Evolutionary conservation across 2,329 filamentous ascomycete species (phyloP).

Genomic region (Neocatenulostroma microsporum): DNA sequence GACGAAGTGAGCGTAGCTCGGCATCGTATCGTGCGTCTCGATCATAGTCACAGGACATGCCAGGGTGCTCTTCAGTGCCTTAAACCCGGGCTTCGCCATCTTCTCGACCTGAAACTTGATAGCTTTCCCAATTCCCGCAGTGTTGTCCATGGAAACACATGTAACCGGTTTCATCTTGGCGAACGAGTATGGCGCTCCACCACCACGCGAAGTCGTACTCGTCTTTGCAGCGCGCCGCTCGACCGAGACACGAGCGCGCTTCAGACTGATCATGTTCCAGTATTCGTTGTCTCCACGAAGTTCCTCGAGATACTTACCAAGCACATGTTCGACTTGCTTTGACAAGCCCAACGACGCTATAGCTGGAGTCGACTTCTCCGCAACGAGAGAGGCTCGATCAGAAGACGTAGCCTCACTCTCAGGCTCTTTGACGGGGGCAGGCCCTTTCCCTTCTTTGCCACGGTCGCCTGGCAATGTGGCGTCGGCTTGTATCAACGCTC

Average conservation of each 20-base stretch:
- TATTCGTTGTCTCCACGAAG: slow-evolving; percentile 22
- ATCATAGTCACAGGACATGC: slow-evolving; percentile 9
- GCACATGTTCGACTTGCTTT: slow-evolving; percentile 16
- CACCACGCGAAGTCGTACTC: background rate
- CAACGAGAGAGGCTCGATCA: no score
- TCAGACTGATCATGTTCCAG: slow-evolving; percentile 16
- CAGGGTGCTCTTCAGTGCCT: slow-evolving; percentile 2
- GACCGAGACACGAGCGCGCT: slow-evolving; percentile 13
- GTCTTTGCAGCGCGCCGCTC: background rate
- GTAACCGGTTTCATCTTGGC: slow-evolving; percentile 12
- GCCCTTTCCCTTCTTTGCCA: no score
- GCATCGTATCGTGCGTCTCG: slow-evolving; percentile 21
- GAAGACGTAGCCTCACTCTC: no score
- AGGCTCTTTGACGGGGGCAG: no score
- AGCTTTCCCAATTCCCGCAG: background rate
- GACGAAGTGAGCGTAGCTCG: slow-evolving; percentile 37
- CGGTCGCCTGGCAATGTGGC: no score
- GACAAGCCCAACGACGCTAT: slow-evolving; percentile 4
- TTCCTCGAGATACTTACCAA: slow-evolving; percentile 22
- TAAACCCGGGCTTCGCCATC: background rate
- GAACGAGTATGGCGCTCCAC: slow-evolving; percentile 11
- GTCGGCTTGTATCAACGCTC: no score
- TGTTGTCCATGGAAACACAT: background rate
- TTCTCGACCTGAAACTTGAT: slow-evolving; percentile 2
- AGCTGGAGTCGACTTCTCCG: background rate